phyloP scores from a whole-genome alignment of 1,284 basidiomycete genomes.

The Chondrostereum purpureum region DNA sequence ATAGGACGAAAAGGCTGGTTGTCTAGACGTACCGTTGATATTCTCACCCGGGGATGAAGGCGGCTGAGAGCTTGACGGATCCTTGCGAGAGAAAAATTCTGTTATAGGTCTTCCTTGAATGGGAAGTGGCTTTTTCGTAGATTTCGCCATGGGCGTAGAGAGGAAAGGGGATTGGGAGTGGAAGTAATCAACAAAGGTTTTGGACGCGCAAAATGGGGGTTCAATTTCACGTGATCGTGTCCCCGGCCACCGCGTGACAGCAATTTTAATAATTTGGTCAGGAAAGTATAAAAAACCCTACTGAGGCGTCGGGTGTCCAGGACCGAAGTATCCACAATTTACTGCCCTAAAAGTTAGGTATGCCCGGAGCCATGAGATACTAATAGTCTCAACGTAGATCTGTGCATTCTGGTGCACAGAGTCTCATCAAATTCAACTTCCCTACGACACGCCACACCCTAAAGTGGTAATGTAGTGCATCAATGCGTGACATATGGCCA shows the following conservation, averaged over 20 bases:
- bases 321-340: neutral
- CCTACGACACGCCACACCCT: no score
- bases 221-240: neutral
- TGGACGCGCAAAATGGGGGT: slow-evolving; percentile 1
- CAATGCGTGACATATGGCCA: no score
- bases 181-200: slow-evolving; percentile 6
- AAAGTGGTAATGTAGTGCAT: no score
- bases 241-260: neutral
- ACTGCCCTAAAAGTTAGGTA: neutral
- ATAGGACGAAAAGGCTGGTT: neutral
- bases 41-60: slow-evolving; percentile 1
- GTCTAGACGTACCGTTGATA: neutral
- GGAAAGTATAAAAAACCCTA: neutral
- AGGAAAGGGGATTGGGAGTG: slow-evolving; percentile 2
- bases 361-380: no score
- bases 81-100: slow-evolving; percentile 28
- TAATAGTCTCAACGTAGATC: no score
- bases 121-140: slow-evolving; percentile 20
- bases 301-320: no score
- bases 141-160: slow-evolving; percentile 23
- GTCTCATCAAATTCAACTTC: no score
- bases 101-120: slow-evolving; percentile 26
- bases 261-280: neutral
- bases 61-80: slow-evolving; percentile 1
- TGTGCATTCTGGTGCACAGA: no score